phyloP scores from a whole-genome alignment of 495 filamentous ascomycete genomes.

The Bacidia rubella region DNA sequence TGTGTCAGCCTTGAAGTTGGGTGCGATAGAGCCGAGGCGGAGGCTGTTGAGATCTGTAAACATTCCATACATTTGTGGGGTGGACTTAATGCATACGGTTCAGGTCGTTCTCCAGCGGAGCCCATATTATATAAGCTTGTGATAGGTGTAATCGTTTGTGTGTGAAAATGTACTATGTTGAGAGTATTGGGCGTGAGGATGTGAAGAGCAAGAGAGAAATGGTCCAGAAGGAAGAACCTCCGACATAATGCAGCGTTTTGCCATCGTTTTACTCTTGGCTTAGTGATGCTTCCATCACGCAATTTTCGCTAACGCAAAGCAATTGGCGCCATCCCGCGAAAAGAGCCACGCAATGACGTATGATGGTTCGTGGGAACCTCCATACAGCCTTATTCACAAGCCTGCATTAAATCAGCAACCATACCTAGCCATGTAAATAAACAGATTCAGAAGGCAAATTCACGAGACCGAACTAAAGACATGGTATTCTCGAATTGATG shows the following conservation, averaged over 20 bases:
- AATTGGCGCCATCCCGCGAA: not conserved
- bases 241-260: too few relatives aligned
- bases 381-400: not conserved
- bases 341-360: slow-evolving; percentile 1
- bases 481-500: not conserved
- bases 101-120: slow-evolving; percentile 14
- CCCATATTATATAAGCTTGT: not conserved
- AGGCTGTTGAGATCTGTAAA: slow-evolving; percentile 37
- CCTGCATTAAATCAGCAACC: too few relatives aligned
- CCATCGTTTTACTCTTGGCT: not conserved
- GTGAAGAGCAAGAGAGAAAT: not conserved
- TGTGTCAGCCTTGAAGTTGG: slow-evolving; percentile 88
- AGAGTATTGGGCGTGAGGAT: not conserved
- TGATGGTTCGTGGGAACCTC: not conserved
- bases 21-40: slow-evolving; percentile 79
- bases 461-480: too few relatives aligned
- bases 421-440: too few relatives aligned
- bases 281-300: slow-evolving; percentile 11
- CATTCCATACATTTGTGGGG: not conserved
- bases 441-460: too few relatives aligned
- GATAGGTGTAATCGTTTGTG: not conserved
- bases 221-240: not conserved
- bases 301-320: slow-evolving; percentile 7
- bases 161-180: not conserved
- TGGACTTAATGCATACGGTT: slow-evolving; percentile 11